Percentiles rank a stretch among this genome's conserved stretches.
These are phyloP conservation scores for Thelephora ganbajun DNA, from an alignment of 768 basidiomycete genomes.

Conservation along the genomic window DNA sequence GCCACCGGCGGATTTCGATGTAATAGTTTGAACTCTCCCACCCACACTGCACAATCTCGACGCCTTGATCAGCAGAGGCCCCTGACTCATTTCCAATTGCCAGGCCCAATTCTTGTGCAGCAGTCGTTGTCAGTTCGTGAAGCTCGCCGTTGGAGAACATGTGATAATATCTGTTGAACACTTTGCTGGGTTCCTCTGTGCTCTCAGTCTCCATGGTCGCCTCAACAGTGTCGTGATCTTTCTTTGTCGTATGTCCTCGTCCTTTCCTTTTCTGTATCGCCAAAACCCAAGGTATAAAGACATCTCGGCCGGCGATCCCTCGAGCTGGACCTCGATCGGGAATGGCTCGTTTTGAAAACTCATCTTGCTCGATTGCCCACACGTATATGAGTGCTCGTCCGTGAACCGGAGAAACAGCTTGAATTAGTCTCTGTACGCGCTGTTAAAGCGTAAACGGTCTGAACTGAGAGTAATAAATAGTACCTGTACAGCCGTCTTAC, in stretches of 20 bases:
- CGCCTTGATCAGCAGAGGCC: slow-evolving; percentile 22
- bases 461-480: slow-evolving; percentile 5
- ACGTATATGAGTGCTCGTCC: slow-evolving; percentile 87
- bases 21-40: slow-evolving; percentile 90
- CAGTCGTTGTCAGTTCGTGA: slow-evolving; percentile 38
- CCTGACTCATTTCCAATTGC: slow-evolving; percentile 24
- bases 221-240: not conserved
- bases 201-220: not conserved
- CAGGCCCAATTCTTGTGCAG: slow-evolving; percentile 45
- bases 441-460: not conserved
- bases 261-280: slow-evolving; percentile 18
- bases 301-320: slow-evolving; percentile 44
- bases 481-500: slow-evolving; percentile 65
- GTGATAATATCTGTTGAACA: slow-evolving; percentile 90
- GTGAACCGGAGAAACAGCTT: slow-evolving; percentile 47
- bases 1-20: slow-evolving; percentile 62
- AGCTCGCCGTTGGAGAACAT: slow-evolving; percentile 85
- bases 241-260: slow-evolving; percentile 4
- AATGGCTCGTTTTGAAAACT: slow-evolving; percentile 63
- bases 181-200: slow-evolving; percentile 17
- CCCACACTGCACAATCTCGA: slow-evolving; percentile 58
- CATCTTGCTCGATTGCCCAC: slow-evolving; percentile 93
- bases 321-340: slow-evolving; percentile 10
- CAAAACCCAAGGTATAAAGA: slow-evolving; percentile 83
- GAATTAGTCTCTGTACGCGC: slow-evolving; percentile 38